Conservation (phyloP, 768 basidiomycete genomes). For the Agaricus blazei region DNA sequence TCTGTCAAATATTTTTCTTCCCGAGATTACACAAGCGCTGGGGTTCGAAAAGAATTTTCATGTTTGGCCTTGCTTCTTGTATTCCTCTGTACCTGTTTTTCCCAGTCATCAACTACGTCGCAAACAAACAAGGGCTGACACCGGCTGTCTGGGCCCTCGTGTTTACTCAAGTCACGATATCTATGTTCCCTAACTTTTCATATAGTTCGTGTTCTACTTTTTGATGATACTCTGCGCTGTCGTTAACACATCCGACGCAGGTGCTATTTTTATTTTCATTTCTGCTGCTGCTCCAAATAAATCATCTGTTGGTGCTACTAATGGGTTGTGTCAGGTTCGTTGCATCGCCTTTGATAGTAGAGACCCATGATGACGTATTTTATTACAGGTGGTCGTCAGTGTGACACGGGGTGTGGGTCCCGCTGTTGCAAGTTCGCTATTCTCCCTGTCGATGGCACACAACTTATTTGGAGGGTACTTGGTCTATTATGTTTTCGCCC, state of each 20-base stretch:
- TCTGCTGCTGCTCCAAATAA: slow-evolving; percentile 60
- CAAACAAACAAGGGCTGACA: slow-evolving; percentile 41
- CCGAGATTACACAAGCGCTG: slow-evolving; percentile 51
- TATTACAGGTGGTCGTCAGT: slow-evolving; percentile 28
- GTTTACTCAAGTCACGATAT: slow-evolving; percentile 41
- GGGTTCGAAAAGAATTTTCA: slow-evolving; percentile 60
- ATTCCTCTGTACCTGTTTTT: slow-evolving; percentile 52
- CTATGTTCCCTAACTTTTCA: slow-evolving; percentile 44
- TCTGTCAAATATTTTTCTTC: slow-evolving; percentile 66
- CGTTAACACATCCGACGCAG: slow-evolving; percentile 23
- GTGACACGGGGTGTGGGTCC: slow-evolving; percentile 49
- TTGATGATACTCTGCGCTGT: neutral
- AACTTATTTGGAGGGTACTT: slow-evolving; percentile 49
- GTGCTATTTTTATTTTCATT: slow-evolving; percentile 69
- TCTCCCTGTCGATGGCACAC: slow-evolving; percentile 57
- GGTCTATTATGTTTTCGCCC: slow-evolving; percentile 44
- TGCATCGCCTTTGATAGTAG: neutral
- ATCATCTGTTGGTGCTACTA: slow-evolving; percentile 66
- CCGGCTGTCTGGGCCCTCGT: slow-evolving; percentile 46
- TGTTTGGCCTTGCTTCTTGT: slow-evolving; percentile 41
- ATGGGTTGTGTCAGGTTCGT: slow-evolving; percentile 25
- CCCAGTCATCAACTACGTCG: slow-evolving; percentile 57
- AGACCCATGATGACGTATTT: neutral
- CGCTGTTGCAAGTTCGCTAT: slow-evolving; percentile 54
- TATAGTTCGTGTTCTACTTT: slow-evolving; percentile 43